Evolutionary conservation across 2,329 filamentous ascomycete genomes (phyloP).

Genomic region (Coniochaeta sp.): DNA sequence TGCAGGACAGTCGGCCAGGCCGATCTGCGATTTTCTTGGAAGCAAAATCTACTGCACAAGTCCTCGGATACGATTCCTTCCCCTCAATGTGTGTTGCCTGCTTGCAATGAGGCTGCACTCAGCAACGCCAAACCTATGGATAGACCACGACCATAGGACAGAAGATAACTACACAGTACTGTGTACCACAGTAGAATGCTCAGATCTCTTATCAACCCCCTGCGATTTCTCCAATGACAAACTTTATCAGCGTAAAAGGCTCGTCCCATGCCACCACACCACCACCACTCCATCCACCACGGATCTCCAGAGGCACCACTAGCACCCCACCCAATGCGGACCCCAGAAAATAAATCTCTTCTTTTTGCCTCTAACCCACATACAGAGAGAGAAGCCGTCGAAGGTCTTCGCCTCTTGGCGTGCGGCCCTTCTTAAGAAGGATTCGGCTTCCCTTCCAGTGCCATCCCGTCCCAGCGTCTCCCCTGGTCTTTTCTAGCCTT

Average conservation of each 20-base stretch:
- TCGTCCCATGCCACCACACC: too few species aligned
- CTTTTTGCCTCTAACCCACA: background rate
- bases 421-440: background rate
- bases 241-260: background rate
- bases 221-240: background rate
- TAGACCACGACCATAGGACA: too few species aligned
- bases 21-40: background rate
- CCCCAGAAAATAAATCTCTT: conserved; percentile 1
- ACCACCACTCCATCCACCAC: background rate
- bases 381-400: background rate
- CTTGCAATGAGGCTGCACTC: too few species aligned
- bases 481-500: background rate
- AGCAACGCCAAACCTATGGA: too few species aligned
- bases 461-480: background rate
- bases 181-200: too few species aligned
- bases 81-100: too few species aligned
- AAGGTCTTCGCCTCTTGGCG: background rate
- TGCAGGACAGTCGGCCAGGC: background rate
- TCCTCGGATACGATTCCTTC: background rate
- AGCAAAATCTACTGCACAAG: background rate
- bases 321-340: background rate
- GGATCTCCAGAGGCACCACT: background rate
- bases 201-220: background rate
- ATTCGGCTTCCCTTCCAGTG: background rate
- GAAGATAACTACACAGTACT: too few species aligned